Evolutionary conservation across 2,329 filamentous ascomycete genomes (phyloP), one percentile per base, ranked within the genome.

Genomic region (Tympanopsis confertula): DNA sequence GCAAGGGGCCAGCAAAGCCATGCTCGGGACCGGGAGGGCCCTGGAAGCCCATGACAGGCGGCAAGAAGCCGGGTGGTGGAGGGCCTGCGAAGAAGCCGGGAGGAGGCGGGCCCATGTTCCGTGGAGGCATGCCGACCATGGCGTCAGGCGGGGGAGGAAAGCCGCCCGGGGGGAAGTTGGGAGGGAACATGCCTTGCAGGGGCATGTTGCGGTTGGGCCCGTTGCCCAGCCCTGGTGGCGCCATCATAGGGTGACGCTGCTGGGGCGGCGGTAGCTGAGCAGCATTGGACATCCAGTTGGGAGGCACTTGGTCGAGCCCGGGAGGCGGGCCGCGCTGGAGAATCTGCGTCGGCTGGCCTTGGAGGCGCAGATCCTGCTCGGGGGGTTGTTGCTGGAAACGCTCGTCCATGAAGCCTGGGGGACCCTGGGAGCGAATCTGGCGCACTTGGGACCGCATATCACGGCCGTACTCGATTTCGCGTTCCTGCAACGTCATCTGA

Each of bases 271-370:
- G 51, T 28, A 63, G 62, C 26, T 61, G 61, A 37, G 63, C 63
- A 43, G 66, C 53, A 42, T 67, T 40, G 36, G 49, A 63, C 59
- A 74, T 65, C 62, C 70, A 75, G 41, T 57, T 66, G 14, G 66
- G 71, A 14, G 68, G 70, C 58, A 79, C 69, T 47, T 73, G 69
- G 35, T 66, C 74, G 29, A 81, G 57, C 5, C 76, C 75, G 2
- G 73, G 72, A 14, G 69, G 70, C 1, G 66, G 69, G n/a, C 72
- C 74, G 4, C 75, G 71, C 54, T 80, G 75, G 17, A 81, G 55
- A 38, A 81, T 80, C 50, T 80, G 75, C 3, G 74, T 78, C 4
- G 73, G 74, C 45, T 74, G 71, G 22, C 22, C 22, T 40, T 65
- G 66, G 19, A 61, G 62, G 26, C 63, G 62, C 40, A 53, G 46